Evolutionary conservation across 371 early-diverging fungal genomes (phyloP).

Genomic region (Rozella allomycis): DNA sequence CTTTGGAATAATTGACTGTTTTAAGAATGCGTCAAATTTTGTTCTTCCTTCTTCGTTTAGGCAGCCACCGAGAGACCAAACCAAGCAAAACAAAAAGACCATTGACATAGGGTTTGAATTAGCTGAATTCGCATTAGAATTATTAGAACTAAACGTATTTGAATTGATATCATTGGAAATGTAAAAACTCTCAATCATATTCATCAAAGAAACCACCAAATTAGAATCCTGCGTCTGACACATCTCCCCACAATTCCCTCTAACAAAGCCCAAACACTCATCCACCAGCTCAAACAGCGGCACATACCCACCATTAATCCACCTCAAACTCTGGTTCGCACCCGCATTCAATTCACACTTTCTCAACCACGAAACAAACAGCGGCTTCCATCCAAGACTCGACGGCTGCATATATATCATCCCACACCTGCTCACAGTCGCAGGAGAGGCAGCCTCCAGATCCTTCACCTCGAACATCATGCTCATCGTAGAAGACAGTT

Average conservation of each 20-base stretch:
- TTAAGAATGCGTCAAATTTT: conserved; percentile 13
- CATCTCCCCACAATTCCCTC: conserved; percentile 15
- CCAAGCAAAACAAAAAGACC: conserved; percentile 13
- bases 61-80: conserved; percentile 18
- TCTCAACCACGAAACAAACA: conserved; percentile 20
- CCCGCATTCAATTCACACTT: conserved; percentile 4
- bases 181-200: conserved; percentile 18
- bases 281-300: too few relatives aligned
- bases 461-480: conserved; percentile 31
- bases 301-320: too few relatives aligned
- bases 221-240: conserved; percentile 17
- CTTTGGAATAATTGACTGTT: conserved; percentile 8
- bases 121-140: conserved; percentile 5
- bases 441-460: conserved; percentile 29
- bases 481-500: conserved; percentile 24
- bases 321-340: conserved; percentile 3
- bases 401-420: conserved; percentile 30
- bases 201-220: conserved; percentile 14
- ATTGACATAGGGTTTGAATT: conserved; percentile 9
- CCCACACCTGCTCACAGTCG: conserved; percentile 33
- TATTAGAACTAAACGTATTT: too few relatives aligned
- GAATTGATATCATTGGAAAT: conserved; percentile 10
- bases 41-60: conserved; percentile 14
- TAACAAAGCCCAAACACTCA: conserved; percentile 12
- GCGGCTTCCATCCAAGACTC: conserved; percentile 20